These are phyloP conservation scores for Leptomonas pyrrhocoris DNA, from an alignment of 208 protist genomes.

Conservation along the genomic window DNA sequence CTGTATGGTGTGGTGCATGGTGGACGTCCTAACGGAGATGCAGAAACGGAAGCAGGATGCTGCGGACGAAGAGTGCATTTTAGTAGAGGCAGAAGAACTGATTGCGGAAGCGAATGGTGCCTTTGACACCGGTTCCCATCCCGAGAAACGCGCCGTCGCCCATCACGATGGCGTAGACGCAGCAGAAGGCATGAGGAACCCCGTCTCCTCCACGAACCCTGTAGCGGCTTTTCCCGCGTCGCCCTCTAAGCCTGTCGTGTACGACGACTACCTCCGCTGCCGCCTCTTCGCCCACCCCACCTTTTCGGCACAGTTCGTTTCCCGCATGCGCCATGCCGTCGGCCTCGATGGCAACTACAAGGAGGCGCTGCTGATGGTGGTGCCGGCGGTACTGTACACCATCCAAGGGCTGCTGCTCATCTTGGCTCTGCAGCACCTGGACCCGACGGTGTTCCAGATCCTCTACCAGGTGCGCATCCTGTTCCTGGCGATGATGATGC, in stretches of 20 bases:
- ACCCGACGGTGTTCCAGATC: slow-evolving; percentile 68
- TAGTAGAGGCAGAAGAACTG: neutral
- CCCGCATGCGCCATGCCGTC: slow-evolving; percentile 27
- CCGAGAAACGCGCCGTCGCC: no score
- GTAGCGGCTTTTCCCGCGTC: neutral
- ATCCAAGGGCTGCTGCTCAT: slow-evolving; percentile 62
- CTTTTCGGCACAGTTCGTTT: neutral
- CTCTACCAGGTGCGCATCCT: slow-evolving; percentile 66
- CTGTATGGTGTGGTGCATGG: slow-evolving; percentile 14
- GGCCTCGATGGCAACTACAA: slow-evolving; percentile 25
- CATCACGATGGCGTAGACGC: no score
- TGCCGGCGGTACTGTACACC: slow-evolving; percentile 62
- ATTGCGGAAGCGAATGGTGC: neutral
- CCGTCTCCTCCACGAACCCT: neutral
- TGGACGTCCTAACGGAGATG: slow-evolving; percentile 16
- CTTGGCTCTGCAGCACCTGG: slow-evolving; percentile 46
- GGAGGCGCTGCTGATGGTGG: slow-evolving; percentile 44
- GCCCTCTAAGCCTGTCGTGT: neutral
- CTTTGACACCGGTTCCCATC: neutral
- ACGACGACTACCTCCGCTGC: no score
- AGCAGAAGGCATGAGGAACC: no score
- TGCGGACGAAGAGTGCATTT: neutral
- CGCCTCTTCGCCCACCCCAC: neutral
- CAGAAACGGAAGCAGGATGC: neutral
- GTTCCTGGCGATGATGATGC: slow-evolving; percentile 53